A percentile compares a stretch with the other conserved stretches of the same genome.
Evolutionary conservation across 139 green algal genomes (phyloP).

Genomic region (Pleodorina starrii): DNA sequence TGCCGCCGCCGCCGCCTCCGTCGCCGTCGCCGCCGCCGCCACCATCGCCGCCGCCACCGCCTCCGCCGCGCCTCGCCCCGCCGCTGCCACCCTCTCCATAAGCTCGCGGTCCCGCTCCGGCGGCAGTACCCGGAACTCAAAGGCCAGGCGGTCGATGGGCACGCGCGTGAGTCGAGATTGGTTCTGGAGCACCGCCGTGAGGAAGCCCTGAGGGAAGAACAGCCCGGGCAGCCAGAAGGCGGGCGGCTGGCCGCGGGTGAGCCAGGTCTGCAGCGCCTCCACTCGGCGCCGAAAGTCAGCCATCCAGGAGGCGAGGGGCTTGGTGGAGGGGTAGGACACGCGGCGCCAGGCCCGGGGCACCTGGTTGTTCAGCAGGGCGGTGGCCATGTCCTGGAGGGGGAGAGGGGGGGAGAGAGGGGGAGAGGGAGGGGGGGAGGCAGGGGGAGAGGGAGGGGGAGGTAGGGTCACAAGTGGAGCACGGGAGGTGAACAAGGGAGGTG

Average conservation of each 20-base stretch:
- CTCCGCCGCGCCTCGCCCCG: neutral
- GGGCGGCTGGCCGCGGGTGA: conserved; percentile 74
- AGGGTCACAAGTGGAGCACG: neutral
- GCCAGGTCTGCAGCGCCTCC: conserved; percentile 77
- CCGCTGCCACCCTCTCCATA: neutral
- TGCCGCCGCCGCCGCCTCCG: neutral
- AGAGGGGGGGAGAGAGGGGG: neutral
- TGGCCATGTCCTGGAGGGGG: conserved; percentile 22
- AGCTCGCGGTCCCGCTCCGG: neutral
- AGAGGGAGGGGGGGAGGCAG: neutral
- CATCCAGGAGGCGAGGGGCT: conserved; percentile 84
- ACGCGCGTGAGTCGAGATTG: conserved; percentile 75
- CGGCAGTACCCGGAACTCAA: conserved; percentile 69
- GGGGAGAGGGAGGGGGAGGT: neutral
- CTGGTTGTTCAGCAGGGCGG: conserved; percentile 75
- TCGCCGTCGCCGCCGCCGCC: conserved; percentile 8
- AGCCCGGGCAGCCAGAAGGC: conserved; percentile 88
- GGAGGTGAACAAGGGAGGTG: neutral
- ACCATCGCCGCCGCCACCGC: conserved; percentile 3
- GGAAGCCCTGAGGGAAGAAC: conserved; percentile 91
- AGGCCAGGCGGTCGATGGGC: conserved; percentile 83
- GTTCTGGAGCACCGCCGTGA: conserved; percentile 87
- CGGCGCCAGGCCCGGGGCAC: conserved; percentile 75
- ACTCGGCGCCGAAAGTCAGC: conserved; percentile 76
- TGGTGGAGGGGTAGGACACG: conserved; percentile 83